Evolutionary conservation across 1,284 basidiomycete genomes (phyloP), one percentile per base, ranked within the genome.

Genomic region (Pascua sp.): DNA sequence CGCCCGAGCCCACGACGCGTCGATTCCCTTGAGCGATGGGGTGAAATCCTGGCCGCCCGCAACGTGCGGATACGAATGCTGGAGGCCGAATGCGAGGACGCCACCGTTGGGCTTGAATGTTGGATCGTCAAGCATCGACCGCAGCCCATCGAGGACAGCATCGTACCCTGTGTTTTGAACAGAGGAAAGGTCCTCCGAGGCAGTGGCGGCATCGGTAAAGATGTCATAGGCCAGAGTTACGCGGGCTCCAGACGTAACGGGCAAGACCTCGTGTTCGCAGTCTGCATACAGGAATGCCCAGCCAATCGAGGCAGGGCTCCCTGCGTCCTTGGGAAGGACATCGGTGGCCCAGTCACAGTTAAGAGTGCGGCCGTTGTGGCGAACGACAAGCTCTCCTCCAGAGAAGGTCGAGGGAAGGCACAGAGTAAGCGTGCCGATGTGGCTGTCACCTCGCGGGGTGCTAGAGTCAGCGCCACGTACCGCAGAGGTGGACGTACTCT

Each of bases 241-340:
- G 1, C 79, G 72, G 52, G 76, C 71, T 0, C 82, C 81, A 0
- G 71, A 70, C 2, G 55, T 66, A 5, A 83, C 79, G 0, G 70
- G 71, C 1, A 67, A 42, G 15, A 83, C 79, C 59, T 81, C 80
- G 60, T 82, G 79, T 57, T 79, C 78, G 53, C 80, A 74, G 64
- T 81, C 79, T 54, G 78, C 75, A 69, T 69, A 80, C 63, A 81
- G 57, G 56, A 69, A 69, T 11, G 53, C 43, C 65, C 65, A 69
- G 13, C 40, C 47, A 9, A 65, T 44, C 5, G 18, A 24, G 5
- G 24, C 8, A 15, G 24, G 49, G 8, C 38, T 38, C n/a, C n/a
- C n/a, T n/a, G n/a, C n/a, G n/a, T n/a, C n/a, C n/a, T 37, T 13
- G 13, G n/a, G n/a, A n/a, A n/a, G n/a, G 16, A 49, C 11, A 7